Evolutionary conservation across 129 eudicot species (phyloP), one percentile per base, ranked within the genome.

Genomic region (Arctium lappa): DNA sequence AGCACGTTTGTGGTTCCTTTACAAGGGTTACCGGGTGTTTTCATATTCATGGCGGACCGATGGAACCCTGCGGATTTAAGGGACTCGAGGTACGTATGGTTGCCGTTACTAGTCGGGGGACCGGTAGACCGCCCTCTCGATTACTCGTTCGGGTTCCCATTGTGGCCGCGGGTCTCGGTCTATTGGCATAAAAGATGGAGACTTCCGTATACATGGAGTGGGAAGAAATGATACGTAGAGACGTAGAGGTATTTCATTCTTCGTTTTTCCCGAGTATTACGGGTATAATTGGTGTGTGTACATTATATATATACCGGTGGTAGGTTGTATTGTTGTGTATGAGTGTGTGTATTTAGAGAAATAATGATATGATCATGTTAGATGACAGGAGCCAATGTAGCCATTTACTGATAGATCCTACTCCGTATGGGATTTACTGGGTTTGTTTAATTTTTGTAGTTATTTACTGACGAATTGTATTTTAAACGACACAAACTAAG

Each of bases 31-130:
- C 92, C 92, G 0, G 97, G 94, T 34, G 70, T 80, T 46, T 93
- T 88, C 72, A 85, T 95, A 38, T 91, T 95, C 80, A 95, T 95
- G 97, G 97, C 97, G 2, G 97, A 95, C 73, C 78, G 99, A 39
- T 95, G 99, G 99, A 95, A 95, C 79, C 99, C 97, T 5, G 94
- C 94, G 2, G 97, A 92, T 81, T 89, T 95, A 88, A 85, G 92
- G 89, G 97, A 95, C 85, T 95, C 99, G 30, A 93, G 99, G 69
- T 93, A 95, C 46, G 91, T 95, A 9, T 95, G 99, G 99, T 77
- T 95, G 87, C 97, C 99, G 10, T 79, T 95, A 39, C 77, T 85
- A 46, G 92, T 95, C 38, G 97, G 93, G 11, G 97, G 99, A 44
- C 88, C 97, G 1, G 94, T 86, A n/a, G 99, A 95, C 79, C 87